Evolutionary conservation across 2,329 filamentous ascomycete genomes (phyloP).

Genomic region (Trichoderma sp.): DNA sequence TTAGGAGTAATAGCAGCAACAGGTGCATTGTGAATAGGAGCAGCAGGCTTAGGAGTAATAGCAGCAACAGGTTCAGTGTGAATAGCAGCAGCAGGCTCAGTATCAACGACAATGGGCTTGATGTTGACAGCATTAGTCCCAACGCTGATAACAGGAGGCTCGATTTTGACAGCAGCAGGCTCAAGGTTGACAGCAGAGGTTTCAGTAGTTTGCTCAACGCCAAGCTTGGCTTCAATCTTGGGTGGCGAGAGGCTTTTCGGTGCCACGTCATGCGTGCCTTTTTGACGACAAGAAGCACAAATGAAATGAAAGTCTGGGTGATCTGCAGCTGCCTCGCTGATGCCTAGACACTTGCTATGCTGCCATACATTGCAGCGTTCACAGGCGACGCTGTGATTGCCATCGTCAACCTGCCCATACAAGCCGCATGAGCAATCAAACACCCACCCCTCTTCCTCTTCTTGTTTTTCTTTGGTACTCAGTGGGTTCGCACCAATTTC

Average conservation of each 20-base stretch:
- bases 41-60: neutral
- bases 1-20: too few relatives aligned
- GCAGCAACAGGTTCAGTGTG: neutral
- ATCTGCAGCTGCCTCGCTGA: conserved; percentile 76
- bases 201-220: conserved; percentile 20
- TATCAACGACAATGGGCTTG: neutral
- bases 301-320: conserved; percentile 83
- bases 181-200: neutral
- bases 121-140: neutral
- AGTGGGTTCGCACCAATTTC: conserved; percentile 79
- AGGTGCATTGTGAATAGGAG: neutral
- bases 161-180: neutral
- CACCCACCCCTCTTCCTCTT: conserved; percentile 82
- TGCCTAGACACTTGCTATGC: conserved; percentile 86
- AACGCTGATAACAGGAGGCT: neutral
- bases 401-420: conserved; percentile 91
- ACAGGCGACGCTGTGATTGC: conserved; percentile 88
- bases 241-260: conserved; percentile 32
- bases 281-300: conserved; percentile 73
- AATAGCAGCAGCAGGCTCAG: neutral
- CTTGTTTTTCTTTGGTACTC: conserved; percentile 68
- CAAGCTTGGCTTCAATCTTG: conserved; percentile 38
- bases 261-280: conserved; percentile 63
- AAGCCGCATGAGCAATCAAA: conserved; percentile 94
- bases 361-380: conserved; percentile 96